Conservation (phyloP, 305 asterid species). For the Solanum aculeatissimum region DNA sequence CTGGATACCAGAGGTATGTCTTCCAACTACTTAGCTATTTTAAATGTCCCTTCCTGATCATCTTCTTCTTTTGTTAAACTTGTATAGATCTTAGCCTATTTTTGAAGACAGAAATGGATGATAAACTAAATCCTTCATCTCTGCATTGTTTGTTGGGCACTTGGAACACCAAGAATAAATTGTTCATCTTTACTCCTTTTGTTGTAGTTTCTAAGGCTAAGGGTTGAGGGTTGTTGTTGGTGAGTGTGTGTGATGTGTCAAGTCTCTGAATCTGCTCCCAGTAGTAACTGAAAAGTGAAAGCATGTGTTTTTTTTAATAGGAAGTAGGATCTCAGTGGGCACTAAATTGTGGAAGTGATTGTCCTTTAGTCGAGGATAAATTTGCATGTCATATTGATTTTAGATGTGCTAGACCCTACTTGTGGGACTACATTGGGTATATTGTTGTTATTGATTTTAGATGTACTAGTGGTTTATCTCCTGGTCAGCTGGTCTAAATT, state of each 20-base stretch:
- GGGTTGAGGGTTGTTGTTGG: not conserved
- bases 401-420: not conserved
- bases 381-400: not conserved
- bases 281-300: not conserved
- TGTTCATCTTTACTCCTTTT: not conserved
- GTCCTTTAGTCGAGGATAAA: not conserved
- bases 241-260: not conserved
- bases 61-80: not conserved
- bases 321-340: not conserved
- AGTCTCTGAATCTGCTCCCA: not conserved
- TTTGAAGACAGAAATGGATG: not conserved
- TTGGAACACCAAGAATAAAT: not conserved
- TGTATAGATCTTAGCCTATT: not conserved
- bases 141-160: not conserved
- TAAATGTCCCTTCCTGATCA: not conserved
- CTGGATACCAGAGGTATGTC: constrained; percentile 76
- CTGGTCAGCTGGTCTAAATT: not conserved
- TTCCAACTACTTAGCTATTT: not conserved
- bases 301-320: not conserved
- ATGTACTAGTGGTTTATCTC: not conserved
- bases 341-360: not conserved
- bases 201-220: not conserved
- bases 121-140: not conserved
- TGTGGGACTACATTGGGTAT: not conserved
- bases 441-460: not conserved